phyloP scores from a whole-genome alignment of 163 green algal genomes.

The Chloromonas sp. region DNA sequence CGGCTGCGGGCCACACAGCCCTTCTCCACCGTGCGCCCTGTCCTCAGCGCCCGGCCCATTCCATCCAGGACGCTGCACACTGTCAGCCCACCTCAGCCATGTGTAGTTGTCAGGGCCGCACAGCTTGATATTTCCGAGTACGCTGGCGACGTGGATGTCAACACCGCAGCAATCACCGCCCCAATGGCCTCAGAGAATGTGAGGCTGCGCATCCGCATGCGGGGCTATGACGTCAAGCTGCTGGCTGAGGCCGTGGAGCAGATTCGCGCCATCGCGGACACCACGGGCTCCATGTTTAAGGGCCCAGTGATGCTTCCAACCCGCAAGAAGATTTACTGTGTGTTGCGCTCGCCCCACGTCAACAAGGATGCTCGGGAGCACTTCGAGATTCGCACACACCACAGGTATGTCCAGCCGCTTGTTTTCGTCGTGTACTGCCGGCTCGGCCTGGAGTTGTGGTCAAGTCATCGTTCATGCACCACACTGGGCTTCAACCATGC shows the following conservation, averaged over 20 bases:
- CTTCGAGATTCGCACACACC: slow-evolving; percentile 91
- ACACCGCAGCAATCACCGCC: neutral
- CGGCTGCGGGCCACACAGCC: no score
- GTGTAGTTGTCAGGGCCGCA: neutral
- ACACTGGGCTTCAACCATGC: neutral
- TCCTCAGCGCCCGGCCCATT: no score
- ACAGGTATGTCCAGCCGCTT: slow-evolving; percentile 33
- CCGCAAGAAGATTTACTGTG: slow-evolving; percentile 74
- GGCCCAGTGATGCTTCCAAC: slow-evolving; percentile 87
- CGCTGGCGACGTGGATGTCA: slow-evolving; percentile 13
- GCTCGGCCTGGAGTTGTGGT: neutral
- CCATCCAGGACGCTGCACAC: no score
- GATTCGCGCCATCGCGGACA: slow-evolving; percentile 34
- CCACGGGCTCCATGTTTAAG: slow-evolving; percentile 42
- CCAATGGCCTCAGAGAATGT: slow-evolving; percentile 13
- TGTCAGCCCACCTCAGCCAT: neutral
- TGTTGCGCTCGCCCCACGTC: slow-evolving; percentile 94
- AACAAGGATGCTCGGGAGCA: slow-evolving; percentile 99
- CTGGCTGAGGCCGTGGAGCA: slow-evolving; percentile 33
- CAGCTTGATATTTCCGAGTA: slow-evolving; percentile 12
- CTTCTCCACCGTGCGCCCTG: no score
- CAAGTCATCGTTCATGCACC: neutral
- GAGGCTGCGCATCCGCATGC: slow-evolving; percentile 51
- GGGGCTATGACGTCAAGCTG: slow-evolving; percentile 47
- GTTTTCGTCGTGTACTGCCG: neutral